phyloP scores from a whole-genome alignment of 169 alveolate species.

The Plasmodium inui region DNA sequence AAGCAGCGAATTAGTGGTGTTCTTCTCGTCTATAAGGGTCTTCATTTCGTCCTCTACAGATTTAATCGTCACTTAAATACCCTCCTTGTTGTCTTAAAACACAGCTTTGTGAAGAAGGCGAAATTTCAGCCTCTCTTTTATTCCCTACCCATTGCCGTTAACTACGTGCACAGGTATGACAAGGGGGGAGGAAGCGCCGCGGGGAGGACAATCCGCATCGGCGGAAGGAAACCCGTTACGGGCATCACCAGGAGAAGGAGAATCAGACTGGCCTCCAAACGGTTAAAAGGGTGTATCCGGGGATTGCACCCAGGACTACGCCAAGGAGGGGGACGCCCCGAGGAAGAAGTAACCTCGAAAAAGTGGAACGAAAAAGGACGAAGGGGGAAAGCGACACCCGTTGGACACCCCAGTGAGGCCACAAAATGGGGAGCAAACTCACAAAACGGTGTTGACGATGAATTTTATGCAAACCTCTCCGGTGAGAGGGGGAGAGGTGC shows the following conservation, averaged over 20 bases:
- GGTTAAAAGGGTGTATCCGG: background rate
- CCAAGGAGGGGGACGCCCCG: background rate
- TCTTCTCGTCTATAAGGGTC: constrained; percentile 23
- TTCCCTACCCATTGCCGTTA: background rate
- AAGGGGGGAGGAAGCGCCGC: background rate
- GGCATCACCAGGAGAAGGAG: background rate
- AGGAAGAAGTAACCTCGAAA: background rate
- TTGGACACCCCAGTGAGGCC: background rate
- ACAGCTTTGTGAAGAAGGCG: constrained; percentile 3
- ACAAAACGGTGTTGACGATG: background rate
- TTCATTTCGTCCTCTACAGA: constrained; percentile 44
- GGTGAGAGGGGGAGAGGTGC: background rate
- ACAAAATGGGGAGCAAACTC: background rate
- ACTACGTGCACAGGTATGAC: constrained; percentile 23
- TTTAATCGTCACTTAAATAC: constrained; percentile 7
- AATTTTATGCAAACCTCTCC: background rate
- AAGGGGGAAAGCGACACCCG: background rate
- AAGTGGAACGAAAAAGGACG: background rate
- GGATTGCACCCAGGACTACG: background rate
- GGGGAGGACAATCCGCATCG: background rate
- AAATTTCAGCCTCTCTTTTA: constrained; percentile 29
- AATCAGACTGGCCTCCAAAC: background rate
- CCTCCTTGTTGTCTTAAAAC: constrained; percentile 27
- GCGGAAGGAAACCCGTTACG: background rate
- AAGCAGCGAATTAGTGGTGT: constrained; percentile 20